These are phyloP conservation scores for Dothistroma septosporum DNA, from an alignment of 2,329 filamentous ascomycete genomes.

Conservation along the genomic window DNA sequence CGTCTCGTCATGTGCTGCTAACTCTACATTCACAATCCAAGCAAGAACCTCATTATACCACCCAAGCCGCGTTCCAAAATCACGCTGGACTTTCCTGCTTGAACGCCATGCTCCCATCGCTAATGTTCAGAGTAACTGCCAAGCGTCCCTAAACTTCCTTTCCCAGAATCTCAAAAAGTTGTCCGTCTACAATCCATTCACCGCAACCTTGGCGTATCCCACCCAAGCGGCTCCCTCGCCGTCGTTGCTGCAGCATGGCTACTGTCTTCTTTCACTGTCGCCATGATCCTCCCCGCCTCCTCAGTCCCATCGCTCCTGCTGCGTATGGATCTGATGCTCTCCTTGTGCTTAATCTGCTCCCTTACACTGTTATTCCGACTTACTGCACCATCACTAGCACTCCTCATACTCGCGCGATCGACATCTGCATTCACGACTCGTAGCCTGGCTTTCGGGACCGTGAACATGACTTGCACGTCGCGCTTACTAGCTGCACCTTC, in stretches of 20 bases:
- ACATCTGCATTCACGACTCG: constrained; percentile 82
- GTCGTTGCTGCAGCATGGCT: background rate
- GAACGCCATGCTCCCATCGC: constrained; percentile 7
- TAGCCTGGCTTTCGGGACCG: constrained; percentile 79
- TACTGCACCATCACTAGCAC: constrained; percentile 31
- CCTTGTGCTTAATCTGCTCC: constrained; percentile 13
- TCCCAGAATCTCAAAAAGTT: background rate
- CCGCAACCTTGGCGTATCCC: background rate
- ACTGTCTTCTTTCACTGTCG: background rate
- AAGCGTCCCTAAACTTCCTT: background rate
- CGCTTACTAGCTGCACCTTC: constrained; percentile 45
- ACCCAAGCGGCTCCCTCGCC: background rate
- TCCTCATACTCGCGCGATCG: constrained; percentile 37
- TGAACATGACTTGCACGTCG: constrained; percentile 70
- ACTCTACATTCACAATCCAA: background rate
- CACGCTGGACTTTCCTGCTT: background rate
- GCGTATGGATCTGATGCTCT: constrained; percentile 14
- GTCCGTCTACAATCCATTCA: background rate
- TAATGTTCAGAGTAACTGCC: background rate
- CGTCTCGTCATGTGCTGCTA: background rate
- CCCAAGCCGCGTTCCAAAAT: background rate
- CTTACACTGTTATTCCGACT: constrained; percentile 19
- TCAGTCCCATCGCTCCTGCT: constrained; percentile 16
- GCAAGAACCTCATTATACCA: background rate
- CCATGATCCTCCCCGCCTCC: background rate